Evolutionary conservation across 495 filamentous ascomycete species (phyloP).

Genomic region (Xylaria telfairii): DNA sequence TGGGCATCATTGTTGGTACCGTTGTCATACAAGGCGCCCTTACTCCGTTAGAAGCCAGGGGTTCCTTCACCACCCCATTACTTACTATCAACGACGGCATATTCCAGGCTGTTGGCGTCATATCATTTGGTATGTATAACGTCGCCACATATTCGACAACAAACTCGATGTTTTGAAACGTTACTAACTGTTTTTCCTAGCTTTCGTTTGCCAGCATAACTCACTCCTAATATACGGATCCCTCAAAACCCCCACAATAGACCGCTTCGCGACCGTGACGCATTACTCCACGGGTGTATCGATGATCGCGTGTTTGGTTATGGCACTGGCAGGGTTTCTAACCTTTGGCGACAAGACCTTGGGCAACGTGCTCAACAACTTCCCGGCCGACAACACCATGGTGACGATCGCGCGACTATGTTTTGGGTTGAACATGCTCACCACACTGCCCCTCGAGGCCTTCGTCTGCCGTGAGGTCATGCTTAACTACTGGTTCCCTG

Average conservation of each 20-base stretch:
- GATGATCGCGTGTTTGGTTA: slow-evolving; percentile 83
- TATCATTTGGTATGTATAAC: slow-evolving; percentile 80
- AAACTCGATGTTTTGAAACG: slow-evolving; percentile 19
- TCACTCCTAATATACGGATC: slow-evolving; percentile 97
- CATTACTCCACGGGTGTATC: slow-evolving; percentile 90
- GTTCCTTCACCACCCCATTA: slow-evolving; percentile 67
- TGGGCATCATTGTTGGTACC: slow-evolving; percentile 85
- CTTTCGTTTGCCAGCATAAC: slow-evolving; percentile 95
- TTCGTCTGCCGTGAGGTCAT: slow-evolving; percentile 98
- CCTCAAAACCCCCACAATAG: slow-evolving; percentile 88
- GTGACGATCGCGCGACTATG: slow-evolving; percentile 94
- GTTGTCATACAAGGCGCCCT: slow-evolving; percentile 85
- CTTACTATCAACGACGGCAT: slow-evolving; percentile 82
- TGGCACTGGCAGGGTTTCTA: slow-evolving; percentile 90
- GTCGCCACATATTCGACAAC: neutral
- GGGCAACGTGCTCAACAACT: slow-evolving; percentile 98
- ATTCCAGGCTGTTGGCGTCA: slow-evolving; percentile 95
- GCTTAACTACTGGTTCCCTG: slow-evolving; percentile 87
- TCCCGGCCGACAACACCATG: slow-evolving; percentile 85
- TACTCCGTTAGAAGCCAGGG: slow-evolving; percentile 71
- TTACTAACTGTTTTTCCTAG: slow-evolving; percentile 45
- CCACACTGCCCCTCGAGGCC: slow-evolving; percentile 91
- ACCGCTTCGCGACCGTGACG: slow-evolving; percentile 89
- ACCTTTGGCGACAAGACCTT: slow-evolving; percentile 90
- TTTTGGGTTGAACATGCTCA: slow-evolving; percentile 98